Evolutionary conservation across 2,329 filamentous ascomycete genomes (phyloP).

Genomic region (Lachnellula cervina): DNA sequence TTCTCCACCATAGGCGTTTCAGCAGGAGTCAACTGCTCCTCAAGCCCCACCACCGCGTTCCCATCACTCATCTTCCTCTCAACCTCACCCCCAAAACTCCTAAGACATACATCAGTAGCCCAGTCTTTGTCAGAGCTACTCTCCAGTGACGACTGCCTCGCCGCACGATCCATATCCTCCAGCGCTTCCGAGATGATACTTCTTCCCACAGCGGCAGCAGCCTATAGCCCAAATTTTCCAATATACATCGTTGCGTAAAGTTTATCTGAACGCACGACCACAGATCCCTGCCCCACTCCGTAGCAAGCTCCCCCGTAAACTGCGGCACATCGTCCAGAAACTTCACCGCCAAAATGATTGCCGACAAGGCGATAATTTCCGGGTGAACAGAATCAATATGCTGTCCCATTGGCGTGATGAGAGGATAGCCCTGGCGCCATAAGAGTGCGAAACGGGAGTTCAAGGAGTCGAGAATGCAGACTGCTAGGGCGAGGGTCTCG

Average conservation of each 20-base stretch:
- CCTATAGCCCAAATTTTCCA: constrained; percentile 59
- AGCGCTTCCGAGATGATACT: constrained; percentile 54
- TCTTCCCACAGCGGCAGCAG: constrained; percentile 56
- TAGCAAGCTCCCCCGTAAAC: constrained; percentile 48
- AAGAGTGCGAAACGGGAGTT: constrained; percentile 56
- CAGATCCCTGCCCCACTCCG: constrained; percentile 47
- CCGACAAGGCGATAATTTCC: constrained; percentile 58
- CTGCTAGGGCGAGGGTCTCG: constrained; percentile 59
- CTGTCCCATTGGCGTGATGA: constrained; percentile 33
- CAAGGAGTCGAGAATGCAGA: constrained; percentile 62
- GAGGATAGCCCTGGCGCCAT: constrained; percentile 57
- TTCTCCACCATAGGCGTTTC: constrained; percentile 18
- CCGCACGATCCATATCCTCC: constrained; percentile 60
- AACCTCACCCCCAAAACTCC: constrained; percentile 1
- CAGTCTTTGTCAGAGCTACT: constrained; percentile 15
- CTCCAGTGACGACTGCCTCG: constrained; percentile 8
- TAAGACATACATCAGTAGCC: constrained; percentile 13
- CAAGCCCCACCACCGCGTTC: constrained; percentile 10
- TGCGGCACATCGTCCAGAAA: constrained; percentile 58
- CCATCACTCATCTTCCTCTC: constrained; percentile 4
- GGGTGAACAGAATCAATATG: constrained; percentile 59
- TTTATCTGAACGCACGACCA: constrained; percentile 62
- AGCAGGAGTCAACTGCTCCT: constrained; percentile 17
- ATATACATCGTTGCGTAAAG: constrained; percentile 57
- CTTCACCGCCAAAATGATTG: constrained; percentile 60